phyloP scores from a whole-genome alignment of 2,329 filamentous ascomycete species.

The Thermomyces lanuginosus region DNA sequence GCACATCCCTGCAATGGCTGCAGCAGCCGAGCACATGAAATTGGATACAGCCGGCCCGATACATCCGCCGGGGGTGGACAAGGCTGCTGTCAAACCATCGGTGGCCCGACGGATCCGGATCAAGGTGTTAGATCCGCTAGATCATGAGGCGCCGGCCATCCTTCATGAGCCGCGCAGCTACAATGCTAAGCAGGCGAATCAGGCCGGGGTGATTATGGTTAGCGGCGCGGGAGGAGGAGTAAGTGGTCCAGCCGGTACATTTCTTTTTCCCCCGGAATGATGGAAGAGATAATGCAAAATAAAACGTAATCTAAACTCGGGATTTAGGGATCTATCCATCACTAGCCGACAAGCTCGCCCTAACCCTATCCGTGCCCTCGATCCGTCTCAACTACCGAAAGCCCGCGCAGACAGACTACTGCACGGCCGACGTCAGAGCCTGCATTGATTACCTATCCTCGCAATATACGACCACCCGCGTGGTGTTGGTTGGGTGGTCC shows the following conservation, averaged over 20 bases:
- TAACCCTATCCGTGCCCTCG: constrained; percentile 22
- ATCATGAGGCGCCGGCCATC: constrained; percentile 8
- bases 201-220: constrained; percentile 15
- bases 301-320: not conserved
- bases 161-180: constrained; percentile 6
- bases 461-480: constrained; percentile 15
- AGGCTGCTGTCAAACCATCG: constrained; percentile 7
- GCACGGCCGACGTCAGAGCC: constrained; percentile 21
- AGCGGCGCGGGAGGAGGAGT: constrained; percentile 24
- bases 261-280: too few species aligned
- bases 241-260: constrained; percentile 23
- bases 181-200: constrained; percentile 4
- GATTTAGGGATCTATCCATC: constrained; percentile 21
- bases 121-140: constrained; percentile 5
- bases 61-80: constrained; percentile 8
- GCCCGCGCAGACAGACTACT: constrained; percentile 20
- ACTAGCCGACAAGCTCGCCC: constrained; percentile 26
- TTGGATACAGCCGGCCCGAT: constrained; percentile 8
- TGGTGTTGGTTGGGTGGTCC: constrained; percentile 29
- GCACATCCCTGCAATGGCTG: too few species aligned
- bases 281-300: too few species aligned
- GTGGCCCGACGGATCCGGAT: constrained; percentile 7
- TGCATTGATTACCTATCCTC: constrained; percentile 22
- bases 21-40: constrained; percentile 3
- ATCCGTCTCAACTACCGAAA: constrained; percentile 28